phyloP scores from a whole-genome alignment of 1,139 yeast species.

The Meyerozyma smithsonii region DNA sequence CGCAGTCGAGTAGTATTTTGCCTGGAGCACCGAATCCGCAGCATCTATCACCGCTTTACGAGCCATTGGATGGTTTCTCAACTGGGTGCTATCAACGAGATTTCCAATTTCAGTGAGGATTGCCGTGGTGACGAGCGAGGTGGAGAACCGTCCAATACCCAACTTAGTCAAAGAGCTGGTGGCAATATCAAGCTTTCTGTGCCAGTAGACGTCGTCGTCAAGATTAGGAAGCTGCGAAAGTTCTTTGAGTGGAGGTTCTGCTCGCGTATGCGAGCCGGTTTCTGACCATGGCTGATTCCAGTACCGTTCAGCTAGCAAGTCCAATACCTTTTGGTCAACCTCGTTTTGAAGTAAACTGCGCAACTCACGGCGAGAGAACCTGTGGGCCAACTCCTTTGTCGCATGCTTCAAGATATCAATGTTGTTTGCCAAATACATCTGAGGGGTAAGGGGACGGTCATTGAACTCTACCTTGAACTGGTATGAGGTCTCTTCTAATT shows the following conservation, averaged over 20 bases:
- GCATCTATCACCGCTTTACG: slow-evolving; percentile 79
- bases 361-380: slow-evolving; percentile 79
- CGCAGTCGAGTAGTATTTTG: slow-evolving; percentile 85
- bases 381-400: slow-evolving; percentile 79
- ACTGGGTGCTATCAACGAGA: slow-evolving; percentile 66
- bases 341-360: slow-evolving; percentile 75
- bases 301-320: slow-evolving; percentile 81
- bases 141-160: slow-evolving; percentile 89
- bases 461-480: slow-evolving; percentile 94
- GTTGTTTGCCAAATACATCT: slow-evolving; percentile 87
- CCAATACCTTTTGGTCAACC: slow-evolving; percentile 83
- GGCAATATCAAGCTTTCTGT: slow-evolving; percentile 76
- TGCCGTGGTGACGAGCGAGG: slow-evolving; percentile 76
- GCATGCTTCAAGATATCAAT: slow-evolving; percentile 83
- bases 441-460: slow-evolving; percentile 89
- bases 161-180: slow-evolving; percentile 82
- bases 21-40: slow-evolving; percentile 69
- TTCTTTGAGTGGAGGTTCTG: slow-evolving; percentile 52
- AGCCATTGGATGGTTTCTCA: slow-evolving; percentile 82
- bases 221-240: slow-evolving; percentile 44
- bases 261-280: slow-evolving; percentile 6
- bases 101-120: slow-evolving; percentile 73
- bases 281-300: slow-evolving; percentile 67
- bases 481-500: slow-evolving; percentile 88
- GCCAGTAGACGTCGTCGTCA: slow-evolving; percentile 81